These are phyloP conservation scores for Eruca vesicaria DNA, from an alignment of 441 rosid genomes.

Conservation along the genomic window DNA sequence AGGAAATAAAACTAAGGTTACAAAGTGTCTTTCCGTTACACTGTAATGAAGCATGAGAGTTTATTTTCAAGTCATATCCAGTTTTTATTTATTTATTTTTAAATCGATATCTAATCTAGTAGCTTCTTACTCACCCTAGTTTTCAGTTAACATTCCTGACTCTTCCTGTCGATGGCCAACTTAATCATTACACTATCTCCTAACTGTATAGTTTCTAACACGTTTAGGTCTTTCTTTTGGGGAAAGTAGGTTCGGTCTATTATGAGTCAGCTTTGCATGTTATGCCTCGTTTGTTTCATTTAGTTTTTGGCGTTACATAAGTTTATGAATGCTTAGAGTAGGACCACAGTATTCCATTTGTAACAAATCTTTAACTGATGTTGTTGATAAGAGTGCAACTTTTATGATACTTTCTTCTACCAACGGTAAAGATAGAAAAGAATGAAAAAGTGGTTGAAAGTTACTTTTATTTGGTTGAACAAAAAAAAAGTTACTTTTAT, in stretches of 20 bases:
- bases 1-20: slow-evolving; percentile 2
- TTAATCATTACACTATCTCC: neutral
- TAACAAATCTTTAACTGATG: neutral
- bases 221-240: neutral
- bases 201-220: slow-evolving; percentile 9
- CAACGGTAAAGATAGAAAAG: slow-evolving; percentile 30
- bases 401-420: slow-evolving; percentile 19
- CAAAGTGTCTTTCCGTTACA: neutral
- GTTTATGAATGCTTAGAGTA: neutral
- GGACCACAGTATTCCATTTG: slow-evolving; percentile 1
- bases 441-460: slow-evolving; percentile 1
- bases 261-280: slow-evolving; percentile 6
- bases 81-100: neutral
- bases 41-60: neutral
- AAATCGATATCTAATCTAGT: neutral
- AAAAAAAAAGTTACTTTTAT: slow-evolving; percentile 2
- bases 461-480: neutral
- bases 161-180: neutral
- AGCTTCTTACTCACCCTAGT: neutral
- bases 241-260: slow-evolving; percentile 16
- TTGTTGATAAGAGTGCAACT: neutral
- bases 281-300: slow-evolving; percentile 8
- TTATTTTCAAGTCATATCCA: neutral
- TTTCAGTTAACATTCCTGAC: neutral
- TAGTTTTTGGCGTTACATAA: neutral